phyloP scores from a whole-genome alignment of 179 eudicot species.

The Actinidia polygama region DNA sequence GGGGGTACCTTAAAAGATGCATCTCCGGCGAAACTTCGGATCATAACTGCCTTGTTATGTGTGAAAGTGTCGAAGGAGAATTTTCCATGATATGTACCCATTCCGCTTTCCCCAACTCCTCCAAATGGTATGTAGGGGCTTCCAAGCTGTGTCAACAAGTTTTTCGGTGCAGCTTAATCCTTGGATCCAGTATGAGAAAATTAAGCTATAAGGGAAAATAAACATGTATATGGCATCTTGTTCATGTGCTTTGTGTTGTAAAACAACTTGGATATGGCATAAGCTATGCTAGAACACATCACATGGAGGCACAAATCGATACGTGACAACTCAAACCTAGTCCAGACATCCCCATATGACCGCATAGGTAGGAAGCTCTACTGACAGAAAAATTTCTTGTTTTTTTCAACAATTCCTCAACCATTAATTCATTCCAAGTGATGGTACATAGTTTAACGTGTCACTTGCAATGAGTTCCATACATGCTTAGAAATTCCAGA shows the following conservation, averaged over 20 bases:
- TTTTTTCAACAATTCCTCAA: background rate
- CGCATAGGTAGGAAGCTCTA: background rate
- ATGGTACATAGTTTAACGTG: too few relatives aligned
- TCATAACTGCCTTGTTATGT: conserved; percentile 82
- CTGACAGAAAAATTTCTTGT: background rate
- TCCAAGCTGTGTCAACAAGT: conserved; percentile 56
- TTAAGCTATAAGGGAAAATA: background rate
- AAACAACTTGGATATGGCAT: background rate
- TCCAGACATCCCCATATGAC: too few relatives aligned
- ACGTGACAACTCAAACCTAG: background rate
- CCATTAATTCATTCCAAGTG: background rate
- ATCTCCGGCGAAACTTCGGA: conserved; percentile 67
- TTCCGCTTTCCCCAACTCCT: conserved; percentile 97
- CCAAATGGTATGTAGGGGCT: conserved; percentile 77
- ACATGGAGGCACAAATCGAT: background rate
- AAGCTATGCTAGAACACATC: background rate
- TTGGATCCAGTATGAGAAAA: background rate
- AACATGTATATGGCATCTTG: background rate
- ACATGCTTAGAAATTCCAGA: too few relatives aligned
- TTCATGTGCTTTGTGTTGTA: background rate
- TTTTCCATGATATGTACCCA: conserved; percentile 88
- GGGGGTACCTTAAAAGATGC: conserved; percentile 81
- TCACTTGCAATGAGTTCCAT: too few relatives aligned
- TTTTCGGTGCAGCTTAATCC: background rate
- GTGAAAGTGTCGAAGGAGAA: conserved; percentile 88